Conservation (phyloP, 352 stramenopile species). For the Pythium chondricola region DNA sequence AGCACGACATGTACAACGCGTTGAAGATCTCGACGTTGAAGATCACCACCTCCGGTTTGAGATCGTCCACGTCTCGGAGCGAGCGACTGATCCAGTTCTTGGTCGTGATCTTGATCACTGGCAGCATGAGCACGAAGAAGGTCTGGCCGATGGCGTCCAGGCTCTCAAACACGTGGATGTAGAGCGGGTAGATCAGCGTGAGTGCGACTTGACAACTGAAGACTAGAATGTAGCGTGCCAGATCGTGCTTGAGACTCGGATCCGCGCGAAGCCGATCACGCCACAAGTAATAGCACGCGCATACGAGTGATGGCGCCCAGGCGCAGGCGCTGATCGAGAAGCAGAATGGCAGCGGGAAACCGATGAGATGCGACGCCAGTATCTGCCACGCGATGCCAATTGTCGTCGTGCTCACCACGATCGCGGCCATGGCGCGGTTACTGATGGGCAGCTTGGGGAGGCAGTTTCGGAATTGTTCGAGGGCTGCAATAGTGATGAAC, state of each 20-base stretch:
- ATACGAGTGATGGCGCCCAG: not conserved
- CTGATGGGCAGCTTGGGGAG: conserved; percentile 10
- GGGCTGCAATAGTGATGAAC: conserved; percentile 25
- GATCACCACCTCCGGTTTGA: conserved; percentile 35
- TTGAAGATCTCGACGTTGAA: conserved; percentile 51
- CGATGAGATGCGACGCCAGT: conserved; percentile 21
- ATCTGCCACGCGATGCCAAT: conserved; percentile 18
- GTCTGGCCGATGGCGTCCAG: conserved; percentile 9
- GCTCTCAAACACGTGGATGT: conserved; percentile 29
- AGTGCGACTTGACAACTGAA: conserved; percentile 29
- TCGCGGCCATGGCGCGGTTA: conserved; percentile 3
- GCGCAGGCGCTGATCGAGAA: conserved; percentile 13
- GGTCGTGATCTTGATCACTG: conserved; percentile 31
- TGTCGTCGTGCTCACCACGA: conserved; percentile 19
- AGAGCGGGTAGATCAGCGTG: conserved; percentile 36
- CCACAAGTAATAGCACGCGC: not conserved
- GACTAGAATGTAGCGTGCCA: conserved; percentile 6
- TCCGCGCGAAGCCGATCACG: not conserved
- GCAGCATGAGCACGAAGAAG: conserved; percentile 27
- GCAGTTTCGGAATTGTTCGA: conserved; percentile 25
- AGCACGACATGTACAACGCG: conserved; percentile 27
- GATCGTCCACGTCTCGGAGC: conserved; percentile 18
- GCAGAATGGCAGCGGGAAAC: conserved; percentile 38
- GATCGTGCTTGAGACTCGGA: not conserved
- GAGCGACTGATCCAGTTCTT: conserved; percentile 31